Evolutionary conservation across 2,329 filamentous ascomycete species (phyloP).

Genomic region (Canariomyces notabilis): DNA sequence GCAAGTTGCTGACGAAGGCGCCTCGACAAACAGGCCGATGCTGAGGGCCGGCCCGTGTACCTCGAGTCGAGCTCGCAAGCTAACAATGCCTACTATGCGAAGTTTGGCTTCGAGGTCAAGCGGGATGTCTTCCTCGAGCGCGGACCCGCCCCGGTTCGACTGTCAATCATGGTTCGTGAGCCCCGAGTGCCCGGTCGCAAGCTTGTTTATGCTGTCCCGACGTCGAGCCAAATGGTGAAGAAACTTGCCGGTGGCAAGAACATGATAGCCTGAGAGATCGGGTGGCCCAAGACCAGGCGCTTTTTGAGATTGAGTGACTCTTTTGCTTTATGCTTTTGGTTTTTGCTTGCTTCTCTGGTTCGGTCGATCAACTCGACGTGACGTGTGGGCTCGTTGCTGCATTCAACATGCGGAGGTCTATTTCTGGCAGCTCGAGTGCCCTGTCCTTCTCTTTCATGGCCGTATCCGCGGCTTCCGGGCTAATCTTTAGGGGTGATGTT

Average conservation of each 20-base stretch:
- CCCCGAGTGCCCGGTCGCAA: slow-evolving; percentile 34
- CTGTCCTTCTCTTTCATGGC: neutral
- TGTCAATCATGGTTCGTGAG: slow-evolving; percentile 81
- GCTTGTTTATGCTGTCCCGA: slow-evolving; percentile 5
- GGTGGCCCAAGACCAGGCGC: too few relatives aligned
- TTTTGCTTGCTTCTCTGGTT: neutral
- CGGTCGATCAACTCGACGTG: slow-evolving; percentile 14
- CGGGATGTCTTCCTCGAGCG: slow-evolving; percentile 59
- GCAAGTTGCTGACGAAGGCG: neutral
- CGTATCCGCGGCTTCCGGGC: neutral
- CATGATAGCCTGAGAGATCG: slow-evolving; percentile 1
- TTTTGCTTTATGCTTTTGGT: slow-evolving; percentile 3
- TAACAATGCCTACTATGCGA: slow-evolving; percentile 69
- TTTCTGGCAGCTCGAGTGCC: neutral
- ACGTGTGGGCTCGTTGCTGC: slow-evolving; percentile 4
- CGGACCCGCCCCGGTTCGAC: slow-evolving; percentile 52
- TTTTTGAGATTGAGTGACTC: slow-evolving; percentile 1
- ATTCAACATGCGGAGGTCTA: slow-evolving; percentile 18
- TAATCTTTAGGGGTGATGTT: neutral
- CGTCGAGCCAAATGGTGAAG: slow-evolving; percentile 3
- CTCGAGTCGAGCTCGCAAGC: slow-evolving; percentile 68
- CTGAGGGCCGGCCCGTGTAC: slow-evolving; percentile 63
- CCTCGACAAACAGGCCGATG: slow-evolving; percentile 52
- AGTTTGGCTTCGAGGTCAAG: slow-evolving; percentile 66
- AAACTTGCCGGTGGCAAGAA: slow-evolving; percentile 3